These are phyloP conservation scores for Alternaria triticimaculans DNA, from an alignment of 2,329 filamentous ascomycete species.

Conservation along the genomic window DNA sequence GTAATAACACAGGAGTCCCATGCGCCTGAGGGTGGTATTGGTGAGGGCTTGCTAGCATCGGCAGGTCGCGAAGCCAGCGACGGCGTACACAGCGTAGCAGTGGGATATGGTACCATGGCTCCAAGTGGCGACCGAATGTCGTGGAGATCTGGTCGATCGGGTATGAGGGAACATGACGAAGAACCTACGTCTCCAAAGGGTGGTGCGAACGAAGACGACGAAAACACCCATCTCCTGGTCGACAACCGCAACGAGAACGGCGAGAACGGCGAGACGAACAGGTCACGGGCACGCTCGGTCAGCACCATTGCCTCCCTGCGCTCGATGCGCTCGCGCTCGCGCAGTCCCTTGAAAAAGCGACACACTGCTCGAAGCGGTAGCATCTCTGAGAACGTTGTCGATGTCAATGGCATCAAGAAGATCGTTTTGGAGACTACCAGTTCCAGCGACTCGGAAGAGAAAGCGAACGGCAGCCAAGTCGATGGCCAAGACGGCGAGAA, in stretches of 20 bases:
- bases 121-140: conserved; percentile 36
- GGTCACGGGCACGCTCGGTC: conserved; percentile 26
- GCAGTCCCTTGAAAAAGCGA: conserved; percentile 42
- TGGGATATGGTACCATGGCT: conserved; percentile 54
- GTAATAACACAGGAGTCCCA: conserved; percentile 32
- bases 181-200: conserved; percentile 36
- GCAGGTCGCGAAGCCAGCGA: conserved; percentile 68
- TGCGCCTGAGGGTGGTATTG: conserved; percentile 59
- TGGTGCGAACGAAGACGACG: conserved; percentile 14
- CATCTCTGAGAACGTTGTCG: conserved; percentile 79
- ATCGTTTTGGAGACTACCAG: conserved; percentile 75
- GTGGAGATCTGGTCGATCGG: conserved; percentile 33
- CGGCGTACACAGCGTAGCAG: conserved; percentile 65
- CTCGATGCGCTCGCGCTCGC: conserved; percentile 31
- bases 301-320: conserved; percentile 45
- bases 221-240: conserved; percentile 24
- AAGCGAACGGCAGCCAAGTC: conserved; percentile 20
- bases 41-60: conserved; percentile 60
- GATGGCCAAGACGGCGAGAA: conserved; percentile 31
- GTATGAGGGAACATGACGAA: conserved; percentile 21
- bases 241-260: conserved; percentile 22
- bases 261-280: conserved; percentile 8
- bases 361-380: conserved; percentile 72
- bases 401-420: conserved; percentile 76
- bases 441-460: conserved; percentile 54